These are phyloP conservation scores for Aphanomyces astaci DNA, from an alignment of 352 stramenopile species.

Conservation along the genomic window DNA sequence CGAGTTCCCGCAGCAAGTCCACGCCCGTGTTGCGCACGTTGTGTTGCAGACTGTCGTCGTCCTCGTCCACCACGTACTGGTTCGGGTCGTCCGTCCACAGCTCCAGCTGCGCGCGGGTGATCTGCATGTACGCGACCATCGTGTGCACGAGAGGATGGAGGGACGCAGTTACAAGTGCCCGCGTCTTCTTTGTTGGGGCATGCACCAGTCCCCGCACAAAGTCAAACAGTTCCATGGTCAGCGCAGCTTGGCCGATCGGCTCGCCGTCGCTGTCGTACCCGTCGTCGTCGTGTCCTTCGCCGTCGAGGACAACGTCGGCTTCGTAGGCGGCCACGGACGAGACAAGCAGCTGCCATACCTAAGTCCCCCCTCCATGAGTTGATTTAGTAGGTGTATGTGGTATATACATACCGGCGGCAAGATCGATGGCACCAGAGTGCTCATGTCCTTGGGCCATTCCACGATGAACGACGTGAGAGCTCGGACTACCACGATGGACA, in stretches of 20 bases:
- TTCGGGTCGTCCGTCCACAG: slow-evolving; percentile 74
- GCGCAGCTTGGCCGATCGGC: slow-evolving; percentile 51
- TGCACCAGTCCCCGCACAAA: slow-evolving; percentile 58
- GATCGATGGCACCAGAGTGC: slow-evolving; percentile 56
- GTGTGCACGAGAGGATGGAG: slow-evolving; percentile 66
- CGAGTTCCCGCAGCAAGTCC: slow-evolving; percentile 54
- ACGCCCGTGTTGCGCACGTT: slow-evolving; percentile 65
- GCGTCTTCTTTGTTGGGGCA: slow-evolving; percentile 73
- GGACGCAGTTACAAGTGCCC: slow-evolving; percentile 41
- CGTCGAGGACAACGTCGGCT: slow-evolving; percentile 44
- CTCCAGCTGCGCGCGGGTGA: slow-evolving; percentile 62
- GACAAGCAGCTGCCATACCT: slow-evolving; percentile 51
- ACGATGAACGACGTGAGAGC: slow-evolving; percentile 71
- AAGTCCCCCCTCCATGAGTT: too few species aligned
- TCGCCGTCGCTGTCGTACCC: slow-evolving; percentile 71
- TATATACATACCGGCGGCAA: slow-evolving; percentile 37
- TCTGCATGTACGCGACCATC: slow-evolving; percentile 82
- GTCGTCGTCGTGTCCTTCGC: slow-evolving; percentile 40
- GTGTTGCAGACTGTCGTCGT: slow-evolving; percentile 74
- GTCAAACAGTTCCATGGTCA: slow-evolving; percentile 65
- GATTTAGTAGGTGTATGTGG: too few species aligned
- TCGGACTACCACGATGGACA: slow-evolving; percentile 72
- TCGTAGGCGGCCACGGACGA: slow-evolving; percentile 43
- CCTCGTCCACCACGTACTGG: slow-evolving; percentile 78
- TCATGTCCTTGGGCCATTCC: slow-evolving; percentile 78